Conservation (phyloP, 257 asterid species). For the Rauvolfia tetraphylla region DNA sequence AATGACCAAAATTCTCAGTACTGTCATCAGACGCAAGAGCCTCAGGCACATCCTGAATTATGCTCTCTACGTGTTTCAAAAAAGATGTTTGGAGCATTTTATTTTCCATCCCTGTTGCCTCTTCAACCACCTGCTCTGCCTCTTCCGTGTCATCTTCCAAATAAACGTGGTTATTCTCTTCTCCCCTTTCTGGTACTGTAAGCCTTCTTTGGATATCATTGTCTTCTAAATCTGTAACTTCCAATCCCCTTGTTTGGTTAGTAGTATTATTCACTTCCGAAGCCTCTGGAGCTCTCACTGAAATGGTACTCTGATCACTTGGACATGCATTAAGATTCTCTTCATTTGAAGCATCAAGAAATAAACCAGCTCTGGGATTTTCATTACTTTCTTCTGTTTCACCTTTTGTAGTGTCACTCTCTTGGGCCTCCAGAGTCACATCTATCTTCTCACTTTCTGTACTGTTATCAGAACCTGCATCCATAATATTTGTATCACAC, state of each 20-base stretch:
- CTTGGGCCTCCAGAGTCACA: slow-evolving; percentile 9
- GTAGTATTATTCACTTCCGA: slow-evolving; percentile 25
- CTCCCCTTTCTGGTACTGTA: slow-evolving; percentile 4
- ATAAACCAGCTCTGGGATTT: slow-evolving; percentile 22
- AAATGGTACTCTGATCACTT: slow-evolving; percentile 21
- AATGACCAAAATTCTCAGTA: slow-evolving; percentile 20
- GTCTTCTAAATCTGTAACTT: slow-evolving; percentile 22
- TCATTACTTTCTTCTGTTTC: slow-evolving; percentile 26
- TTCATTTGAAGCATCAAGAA: slow-evolving; percentile 33
- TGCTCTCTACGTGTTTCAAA: slow-evolving; percentile 16
- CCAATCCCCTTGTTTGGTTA: slow-evolving; percentile 29
- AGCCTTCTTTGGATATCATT: slow-evolving; percentile 16
- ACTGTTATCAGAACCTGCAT: slow-evolving; percentile 25
- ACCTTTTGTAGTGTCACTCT: background rate
- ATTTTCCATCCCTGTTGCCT: slow-evolving; percentile 22
- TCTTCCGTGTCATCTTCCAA: slow-evolving; percentile 27
- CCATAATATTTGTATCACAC: slow-evolving; percentile 22
- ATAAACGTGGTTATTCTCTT: slow-evolving; percentile 15
- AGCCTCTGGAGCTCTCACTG: slow-evolving; percentile 33
- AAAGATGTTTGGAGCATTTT: slow-evolving; percentile 27
- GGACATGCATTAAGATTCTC: slow-evolving; percentile 27
- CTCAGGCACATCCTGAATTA: slow-evolving; percentile 24
- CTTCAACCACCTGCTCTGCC: slow-evolving; percentile 24
- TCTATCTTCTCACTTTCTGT: slow-evolving; percentile 29
- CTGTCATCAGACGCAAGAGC: slow-evolving; percentile 27